These are phyloP conservation scores for Backusella sp. DNA, from an alignment of 192 early-diverging fungal species.

Conservation along the genomic window DNA sequence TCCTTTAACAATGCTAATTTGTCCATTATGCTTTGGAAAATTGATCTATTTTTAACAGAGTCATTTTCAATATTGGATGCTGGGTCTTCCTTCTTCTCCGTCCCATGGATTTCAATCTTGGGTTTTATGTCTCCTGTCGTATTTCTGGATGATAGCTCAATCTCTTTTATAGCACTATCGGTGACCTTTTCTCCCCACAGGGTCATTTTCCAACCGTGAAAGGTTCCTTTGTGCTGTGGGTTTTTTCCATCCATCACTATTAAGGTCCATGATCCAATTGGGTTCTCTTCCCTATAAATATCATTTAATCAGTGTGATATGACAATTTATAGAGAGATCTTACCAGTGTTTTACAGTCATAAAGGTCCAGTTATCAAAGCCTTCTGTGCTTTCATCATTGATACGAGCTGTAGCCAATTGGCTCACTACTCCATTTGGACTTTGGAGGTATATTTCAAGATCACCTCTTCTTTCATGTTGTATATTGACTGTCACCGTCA, in stretches of 20 bases:
- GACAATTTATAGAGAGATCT: not conserved
- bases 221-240: conserved; percentile 49
- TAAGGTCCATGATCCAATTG: conserved; percentile 81
- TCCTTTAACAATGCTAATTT: not conserved
- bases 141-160: not conserved
- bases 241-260: conserved; percentile 61
- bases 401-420: conserved; percentile 64
- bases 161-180: not conserved
- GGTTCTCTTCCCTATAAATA: conserved; percentile 78
- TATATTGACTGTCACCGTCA: conserved; percentile 85
- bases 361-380: conserved; percentile 88
- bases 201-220: conserved; percentile 69
- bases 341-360: conserved; percentile 97
- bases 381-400: conserved; percentile 62
- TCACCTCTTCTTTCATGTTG: conserved; percentile 83
- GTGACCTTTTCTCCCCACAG: conserved; percentile 60
- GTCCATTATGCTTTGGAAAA: not conserved
- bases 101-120: not conserved
- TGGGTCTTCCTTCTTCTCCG: not conserved
- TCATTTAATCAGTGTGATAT: not conserved
- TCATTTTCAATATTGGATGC: not conserved
- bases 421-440: conserved; percentile 67
- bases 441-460: conserved; percentile 77
- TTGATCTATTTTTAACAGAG: not conserved
- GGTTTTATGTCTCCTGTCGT: not conserved